Conservation (phyloP, 2,329 filamentous ascomycete genomes). For the Plenodomus biglobosus region DNA sequence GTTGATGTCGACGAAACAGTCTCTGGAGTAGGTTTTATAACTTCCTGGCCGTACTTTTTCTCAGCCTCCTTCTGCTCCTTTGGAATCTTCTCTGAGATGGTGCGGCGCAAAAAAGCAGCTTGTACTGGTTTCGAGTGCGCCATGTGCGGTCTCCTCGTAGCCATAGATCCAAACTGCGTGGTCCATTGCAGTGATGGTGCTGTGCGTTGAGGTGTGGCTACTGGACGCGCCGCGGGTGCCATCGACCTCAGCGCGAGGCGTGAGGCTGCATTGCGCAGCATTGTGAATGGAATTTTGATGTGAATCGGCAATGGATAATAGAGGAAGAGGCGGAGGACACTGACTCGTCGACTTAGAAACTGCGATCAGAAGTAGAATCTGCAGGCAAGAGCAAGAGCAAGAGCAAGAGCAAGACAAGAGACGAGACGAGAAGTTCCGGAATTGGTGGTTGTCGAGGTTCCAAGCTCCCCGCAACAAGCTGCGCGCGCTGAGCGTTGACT, state of each 20-base stretch:
- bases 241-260: constrained; percentile 46
- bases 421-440: not conserved
- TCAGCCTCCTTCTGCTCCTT: constrained; percentile 60
- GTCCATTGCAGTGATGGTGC: constrained; percentile 38
- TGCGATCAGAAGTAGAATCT: not conserved
- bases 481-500: not conserved
- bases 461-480: not conserved
- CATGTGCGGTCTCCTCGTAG: constrained; percentile 35
- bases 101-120: constrained; percentile 45
- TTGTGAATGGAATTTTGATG: constrained; percentile 11
- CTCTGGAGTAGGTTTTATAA: constrained; percentile 62
- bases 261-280: constrained; percentile 51
- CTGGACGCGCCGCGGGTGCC: constrained; percentile 32
- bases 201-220: constrained; percentile 25
- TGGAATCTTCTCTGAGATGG: constrained; percentile 45
- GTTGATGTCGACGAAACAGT: constrained; percentile 62
- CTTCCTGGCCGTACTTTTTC: constrained; percentile 55
- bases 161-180: constrained; percentile 48
- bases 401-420: not conserved
- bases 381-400: not conserved
- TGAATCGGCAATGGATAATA: not conserved
- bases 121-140: constrained; percentile 39
- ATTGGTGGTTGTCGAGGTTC: not conserved
- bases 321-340: not conserved
- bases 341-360: not conserved